Evolutionary conservation across 768 basidiomycete species (phyloP).

Genomic region (Clitopilus hobsonii): DNA sequence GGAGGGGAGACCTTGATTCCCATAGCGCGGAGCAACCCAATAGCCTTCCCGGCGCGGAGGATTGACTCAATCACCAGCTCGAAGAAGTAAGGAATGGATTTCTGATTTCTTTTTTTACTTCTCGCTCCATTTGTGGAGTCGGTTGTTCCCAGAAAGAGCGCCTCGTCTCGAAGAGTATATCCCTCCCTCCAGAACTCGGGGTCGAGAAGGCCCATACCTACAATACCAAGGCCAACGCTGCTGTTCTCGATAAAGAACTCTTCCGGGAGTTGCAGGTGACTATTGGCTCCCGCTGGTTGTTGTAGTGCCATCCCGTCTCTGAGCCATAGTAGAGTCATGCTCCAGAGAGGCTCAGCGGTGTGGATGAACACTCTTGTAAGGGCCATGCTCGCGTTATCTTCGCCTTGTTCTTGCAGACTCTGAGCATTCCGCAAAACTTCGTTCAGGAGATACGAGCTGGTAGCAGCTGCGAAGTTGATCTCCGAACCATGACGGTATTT

Average conservation of each 20-base stretch:
- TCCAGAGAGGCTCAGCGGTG: slow-evolving; percentile 70
- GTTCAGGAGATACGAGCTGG: slow-evolving; percentile 60
- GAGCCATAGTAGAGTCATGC: slow-evolving; percentile 68
- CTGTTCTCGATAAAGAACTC: slow-evolving; percentile 83
- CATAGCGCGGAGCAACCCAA: slow-evolving; percentile 68
- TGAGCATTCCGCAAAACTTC: slow-evolving; percentile 54
- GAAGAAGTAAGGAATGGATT: slow-evolving; percentile 56
- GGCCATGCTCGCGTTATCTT: slow-evolving; percentile 45
- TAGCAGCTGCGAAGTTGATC: slow-evolving; percentile 35
- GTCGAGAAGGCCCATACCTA: slow-evolving; percentile 49
- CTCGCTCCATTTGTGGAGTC: not conserved
- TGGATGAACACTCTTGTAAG: slow-evolving; percentile 60
- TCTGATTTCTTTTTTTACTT: slow-evolving; percentile 15
- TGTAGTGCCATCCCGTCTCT: slow-evolving; percentile 63
- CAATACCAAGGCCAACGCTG: slow-evolving; percentile 47
- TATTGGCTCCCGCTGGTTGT: slow-evolving; percentile 22
- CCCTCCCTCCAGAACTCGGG: slow-evolving; percentile 81
- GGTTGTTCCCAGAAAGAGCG: slow-evolving; percentile 18
- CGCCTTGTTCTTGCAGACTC: slow-evolving; percentile 54
- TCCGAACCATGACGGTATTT: slow-evolving; percentile 20
- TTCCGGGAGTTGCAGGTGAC: slow-evolving; percentile 46
- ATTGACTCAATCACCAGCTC: slow-evolving; percentile 53
- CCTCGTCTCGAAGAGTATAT: slow-evolving; percentile 49
- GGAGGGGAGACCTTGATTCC: slow-evolving; percentile 23
- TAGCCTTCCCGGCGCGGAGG: slow-evolving; percentile 68